Base-by-base conservation (phyloP, 805 yeast species). In the Teunomyces kruisii region DNA sequence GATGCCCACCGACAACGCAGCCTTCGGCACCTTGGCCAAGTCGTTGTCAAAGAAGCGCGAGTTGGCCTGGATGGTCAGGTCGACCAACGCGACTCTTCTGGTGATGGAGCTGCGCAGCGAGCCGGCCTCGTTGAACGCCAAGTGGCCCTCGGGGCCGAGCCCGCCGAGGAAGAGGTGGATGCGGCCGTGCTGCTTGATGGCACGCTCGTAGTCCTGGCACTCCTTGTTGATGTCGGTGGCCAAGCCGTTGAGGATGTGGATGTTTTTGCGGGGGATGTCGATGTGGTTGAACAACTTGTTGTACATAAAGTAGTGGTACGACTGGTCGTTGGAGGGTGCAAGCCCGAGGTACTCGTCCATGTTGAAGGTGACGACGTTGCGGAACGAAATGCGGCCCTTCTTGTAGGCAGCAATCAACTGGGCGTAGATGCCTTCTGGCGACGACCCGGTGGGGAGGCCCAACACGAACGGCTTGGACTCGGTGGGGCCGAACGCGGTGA, bases 361-460 rank as follows among this genome's bases (percentile, higher is more conserved):
- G 59, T 80, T 79, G 65, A 80, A 80, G 9, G 81, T 76, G 13
- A 79, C 78, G 40, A 80, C 84, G 56, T 79, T 65, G 45, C 64
- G 61, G 62, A 80, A 80, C 16, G 72, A 65, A 6, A 80, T 67
- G 29, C 54, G 56, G 9, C 76, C 76, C 17, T 53, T 50, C 45
- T 68, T 65, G 61, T 79, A 65, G 9, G 74, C 74, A 39, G 63
- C 62, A 19, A 80, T 72, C 33, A 80, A 63, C 39, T 62, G 58
- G 41, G 70, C 64, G 55, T 80, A 80, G 9, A 80, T 75, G 3
- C 75, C 77, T 54, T 78, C 82, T 10, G 84, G 84, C 4, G 83
- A 78, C 4, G 83, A 79, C 2, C 84, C 84, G 2, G 84, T 80
- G 27, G 84, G 84, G 39, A 80, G 70, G 1, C 84, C 84, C 36